These are phyloP conservation scores for Microglena sp. DNA, from an alignment of 139 green algal species.

Conservation along the genomic window DNA sequence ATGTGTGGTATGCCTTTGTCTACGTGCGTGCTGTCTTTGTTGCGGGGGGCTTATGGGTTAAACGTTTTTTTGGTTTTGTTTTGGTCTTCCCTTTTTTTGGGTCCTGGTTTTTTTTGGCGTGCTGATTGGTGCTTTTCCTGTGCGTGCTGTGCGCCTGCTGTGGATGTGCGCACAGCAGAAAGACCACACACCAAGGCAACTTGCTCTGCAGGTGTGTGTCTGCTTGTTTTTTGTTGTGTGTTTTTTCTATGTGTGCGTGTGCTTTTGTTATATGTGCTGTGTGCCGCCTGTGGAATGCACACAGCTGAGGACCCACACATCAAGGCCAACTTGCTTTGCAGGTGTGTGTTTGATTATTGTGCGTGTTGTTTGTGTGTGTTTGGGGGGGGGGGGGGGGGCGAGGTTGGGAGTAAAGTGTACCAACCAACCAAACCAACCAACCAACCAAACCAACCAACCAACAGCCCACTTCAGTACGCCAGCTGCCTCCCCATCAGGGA, in stretches of 20 bases:
- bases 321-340: too few relatives aligned
- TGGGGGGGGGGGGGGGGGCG: neutral
- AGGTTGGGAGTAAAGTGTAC: neutral
- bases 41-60: neutral
- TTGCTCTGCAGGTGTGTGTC: conserved; percentile 67
- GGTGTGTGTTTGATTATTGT: neutral
- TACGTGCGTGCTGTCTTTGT: too few relatives aligned
- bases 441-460: neutral
- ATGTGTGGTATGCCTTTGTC: too few relatives aligned
- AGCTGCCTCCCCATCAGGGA: too few relatives aligned
- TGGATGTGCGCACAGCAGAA: conserved; percentile 56
- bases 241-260: neutral
- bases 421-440: neutral
- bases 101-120: too few relatives aligned
- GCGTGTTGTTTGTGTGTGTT: conserved; percentile 7
- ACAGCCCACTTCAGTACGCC: too few relatives aligned
- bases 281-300: neutral
- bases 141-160: conserved; percentile 56
- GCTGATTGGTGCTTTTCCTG: neutral
- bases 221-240: neutral
- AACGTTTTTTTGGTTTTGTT: neutral
- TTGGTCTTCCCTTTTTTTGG: neutral
- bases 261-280: neutral
- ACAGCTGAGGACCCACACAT: neutral
- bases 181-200: conserved; percentile 91